A percentile compares a stretch with the other conserved stretches of the same genome.
These are phyloP conservation scores for Yamadazyma olivae DNA, from an alignment of 805 yeast species.

Conservation along the genomic window DNA sequence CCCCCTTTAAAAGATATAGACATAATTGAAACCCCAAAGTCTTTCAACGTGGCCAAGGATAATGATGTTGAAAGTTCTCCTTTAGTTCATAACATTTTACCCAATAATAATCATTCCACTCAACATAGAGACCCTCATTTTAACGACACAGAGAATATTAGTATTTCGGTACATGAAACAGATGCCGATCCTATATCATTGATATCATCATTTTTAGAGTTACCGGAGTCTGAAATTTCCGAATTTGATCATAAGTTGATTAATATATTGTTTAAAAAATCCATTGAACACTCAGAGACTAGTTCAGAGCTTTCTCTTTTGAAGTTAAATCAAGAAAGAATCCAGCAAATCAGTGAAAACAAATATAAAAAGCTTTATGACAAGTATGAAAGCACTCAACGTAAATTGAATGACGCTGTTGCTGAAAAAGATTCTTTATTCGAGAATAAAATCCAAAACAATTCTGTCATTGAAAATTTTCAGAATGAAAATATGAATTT, in stretches of 20 bases:
- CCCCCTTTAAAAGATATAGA: slow-evolving; percentile 45
- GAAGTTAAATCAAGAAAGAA: slow-evolving; percentile 34
- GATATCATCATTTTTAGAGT: slow-evolving; percentile 24
- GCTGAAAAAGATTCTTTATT: slow-evolving; percentile 20
- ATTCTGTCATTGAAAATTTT: slow-evolving; percentile 12
- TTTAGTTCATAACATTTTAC: slow-evolving; percentile 8
- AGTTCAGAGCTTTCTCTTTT: slow-evolving; percentile 28
- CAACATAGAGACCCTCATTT: slow-evolving; percentile 7
- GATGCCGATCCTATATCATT: slow-evolving; percentile 12
- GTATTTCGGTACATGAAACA: neutral
- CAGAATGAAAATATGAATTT: slow-evolving; percentile 14
- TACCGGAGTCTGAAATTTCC: slow-evolving; percentile 17
- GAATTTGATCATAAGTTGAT: slow-evolving; percentile 14
- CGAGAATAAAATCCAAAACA: slow-evolving; percentile 16
- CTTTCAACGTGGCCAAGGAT: slow-evolving; percentile 40
- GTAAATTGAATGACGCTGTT: slow-evolving; percentile 17
- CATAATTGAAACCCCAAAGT: slow-evolving; percentile 37
- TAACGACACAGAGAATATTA: slow-evolving; percentile 6
- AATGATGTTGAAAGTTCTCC: slow-evolving; percentile 19
- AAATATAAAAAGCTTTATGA: slow-evolving; percentile 19
- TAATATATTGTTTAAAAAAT: slow-evolving; percentile 20
- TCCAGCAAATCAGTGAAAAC: slow-evolving; percentile 22
- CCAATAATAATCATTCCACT: neutral
- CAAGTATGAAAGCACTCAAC: slow-evolving; percentile 18
- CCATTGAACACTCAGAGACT: slow-evolving; percentile 26